These are phyloP conservation scores for Diplogelasinospora grovesii DNA, from an alignment of 495 filamentous ascomycete genomes.

Conservation along the genomic window DNA sequence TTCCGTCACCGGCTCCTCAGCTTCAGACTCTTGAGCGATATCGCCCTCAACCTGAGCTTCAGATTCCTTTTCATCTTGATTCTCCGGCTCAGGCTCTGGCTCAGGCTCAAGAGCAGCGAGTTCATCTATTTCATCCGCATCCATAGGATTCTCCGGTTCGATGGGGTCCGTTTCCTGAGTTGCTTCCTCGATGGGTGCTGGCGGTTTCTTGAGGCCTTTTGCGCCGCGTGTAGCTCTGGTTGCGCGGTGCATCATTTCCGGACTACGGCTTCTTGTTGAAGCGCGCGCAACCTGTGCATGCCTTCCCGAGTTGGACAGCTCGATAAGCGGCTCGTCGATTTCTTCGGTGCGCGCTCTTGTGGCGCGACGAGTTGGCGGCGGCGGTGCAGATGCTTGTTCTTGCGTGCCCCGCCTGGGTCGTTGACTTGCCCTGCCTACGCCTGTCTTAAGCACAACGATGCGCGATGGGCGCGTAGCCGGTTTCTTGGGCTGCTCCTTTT, in stretches of 20 bases:
- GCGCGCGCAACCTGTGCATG: constrained; percentile 52
- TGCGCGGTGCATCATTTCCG: constrained; percentile 45
- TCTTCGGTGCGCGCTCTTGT: constrained; percentile 44
- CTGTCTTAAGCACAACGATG: constrained; percentile 24
- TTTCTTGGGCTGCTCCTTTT: constrained; percentile 20
- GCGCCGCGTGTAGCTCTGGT: constrained; percentile 49
- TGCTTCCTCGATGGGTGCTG: constrained; percentile 55
- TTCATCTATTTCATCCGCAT: constrained; percentile 27
- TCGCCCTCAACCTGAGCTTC: constrained; percentile 6
- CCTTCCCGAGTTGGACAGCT: constrained; percentile 68
- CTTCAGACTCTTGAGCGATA: constrained; percentile 9
- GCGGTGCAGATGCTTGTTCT: constrained; percentile 10
- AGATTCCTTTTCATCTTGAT: constrained; percentile 2
- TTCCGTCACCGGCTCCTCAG: constrained; percentile 5
- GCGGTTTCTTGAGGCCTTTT: constrained; percentile 57
- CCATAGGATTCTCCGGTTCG: constrained; percentile 16
- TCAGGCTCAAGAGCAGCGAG: constrained; percentile 22
- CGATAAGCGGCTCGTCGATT: constrained; percentile 33
- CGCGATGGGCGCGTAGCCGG: constrained; percentile 17
- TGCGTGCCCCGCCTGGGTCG: constrained; percentile 17
- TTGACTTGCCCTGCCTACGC: constrained; percentile 2
- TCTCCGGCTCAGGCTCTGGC: constrained; percentile 3
- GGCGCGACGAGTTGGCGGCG: constrained; percentile 31
- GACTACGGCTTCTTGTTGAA: constrained; percentile 51
- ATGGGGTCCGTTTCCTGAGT: constrained; percentile 40